phyloP scores from a whole-genome alignment of 805 yeast species.

The Babjeviella inositovora region DNA sequence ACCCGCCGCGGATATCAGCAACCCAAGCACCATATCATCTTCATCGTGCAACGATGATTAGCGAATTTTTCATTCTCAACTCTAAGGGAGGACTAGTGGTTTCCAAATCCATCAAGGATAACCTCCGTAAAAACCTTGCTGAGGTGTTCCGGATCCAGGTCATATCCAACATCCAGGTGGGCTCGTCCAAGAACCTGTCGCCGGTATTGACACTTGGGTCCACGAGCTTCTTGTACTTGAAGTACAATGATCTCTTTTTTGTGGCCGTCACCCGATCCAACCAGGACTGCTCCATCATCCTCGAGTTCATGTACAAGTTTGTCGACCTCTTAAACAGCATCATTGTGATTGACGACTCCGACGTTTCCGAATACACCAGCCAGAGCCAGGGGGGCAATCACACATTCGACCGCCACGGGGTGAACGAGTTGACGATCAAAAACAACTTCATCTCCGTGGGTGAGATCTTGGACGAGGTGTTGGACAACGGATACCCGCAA shows the following conservation, averaged over 20 bases:
- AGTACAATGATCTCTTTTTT: constrained; percentile 47
- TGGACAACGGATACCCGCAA: constrained; percentile 70
- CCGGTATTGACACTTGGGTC: constrained; percentile 82
- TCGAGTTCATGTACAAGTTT: constrained; percentile 63
- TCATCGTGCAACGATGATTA: constrained; percentile 64
- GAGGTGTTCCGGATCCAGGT: constrained; percentile 92
- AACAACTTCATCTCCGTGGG: constrained; percentile 56
- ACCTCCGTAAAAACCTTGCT: constrained; percentile 61
- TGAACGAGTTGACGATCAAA: constrained; percentile 34
- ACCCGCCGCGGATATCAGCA: no score
- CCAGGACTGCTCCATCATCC: constrained; percentile 64
- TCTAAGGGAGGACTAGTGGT: constrained; percentile 73
- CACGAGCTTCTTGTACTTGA: constrained; percentile 75
- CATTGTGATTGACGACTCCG: constrained; percentile 1
- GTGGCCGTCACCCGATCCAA: constrained; percentile 86
- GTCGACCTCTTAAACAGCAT: constrained; percentile 25
- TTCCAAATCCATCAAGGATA: constrained; percentile 57
- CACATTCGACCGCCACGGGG: constrained; percentile 8
- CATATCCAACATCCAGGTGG: constrained; percentile 40
- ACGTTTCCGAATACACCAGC: constrained; percentile 1
- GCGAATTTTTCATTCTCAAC: constrained; percentile 69
- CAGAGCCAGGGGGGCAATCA: constrained; percentile 1
- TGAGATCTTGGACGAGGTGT: constrained; percentile 61
- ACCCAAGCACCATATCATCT: no score
- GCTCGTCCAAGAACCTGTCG: constrained; percentile 13